A percentile compares a stretch with the other conserved stretches of the same genome.
Conservation (phyloP, 257 asterid species). For the Eustoma russellianum region DNA sequence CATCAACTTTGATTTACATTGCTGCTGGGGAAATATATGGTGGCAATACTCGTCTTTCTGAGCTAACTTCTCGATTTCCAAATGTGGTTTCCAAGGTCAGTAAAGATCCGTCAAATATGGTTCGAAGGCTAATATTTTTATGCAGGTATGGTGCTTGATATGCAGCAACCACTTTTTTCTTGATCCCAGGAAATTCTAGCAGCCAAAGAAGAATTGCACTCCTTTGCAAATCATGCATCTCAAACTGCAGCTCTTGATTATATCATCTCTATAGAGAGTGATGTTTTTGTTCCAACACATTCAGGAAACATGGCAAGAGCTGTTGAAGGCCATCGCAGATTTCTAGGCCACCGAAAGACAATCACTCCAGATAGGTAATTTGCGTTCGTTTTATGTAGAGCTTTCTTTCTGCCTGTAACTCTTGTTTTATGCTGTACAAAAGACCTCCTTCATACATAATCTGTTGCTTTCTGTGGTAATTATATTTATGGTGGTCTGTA, state of each 20-base stretch:
- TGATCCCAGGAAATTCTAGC: conserved; percentile 85
- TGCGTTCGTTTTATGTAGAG: too few species aligned
- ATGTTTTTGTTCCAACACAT: conserved; percentile 80
- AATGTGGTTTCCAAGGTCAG: conserved; percentile 69
- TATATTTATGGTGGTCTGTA: too few species aligned
- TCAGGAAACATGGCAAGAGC: conserved; percentile 94
- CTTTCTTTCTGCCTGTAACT: too few species aligned
- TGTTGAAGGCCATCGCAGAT: conserved; percentile 94
- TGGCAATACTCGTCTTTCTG: conserved; percentile 64
- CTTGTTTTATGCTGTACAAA: background rate
- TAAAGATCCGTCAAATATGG: conserved; percentile 7
- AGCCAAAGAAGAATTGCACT: conserved; percentile 47
- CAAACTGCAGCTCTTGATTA: conserved; percentile 94
- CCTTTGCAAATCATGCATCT: conserved; percentile 64
- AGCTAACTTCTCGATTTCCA: conserved; percentile 77
- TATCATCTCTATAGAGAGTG: conserved; percentile 70
- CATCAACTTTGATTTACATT: conserved; percentile 66
- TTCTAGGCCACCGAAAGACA: conserved; percentile 70
- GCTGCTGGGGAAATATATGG: conserved; percentile 97
- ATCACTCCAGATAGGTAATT: conserved; percentile 79
- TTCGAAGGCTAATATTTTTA: background rate
- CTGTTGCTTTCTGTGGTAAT: background rate
- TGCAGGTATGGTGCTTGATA: conserved; percentile 4
- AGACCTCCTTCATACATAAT: background rate
- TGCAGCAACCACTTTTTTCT: conserved; percentile 12